phyloP scores from a whole-genome alignment of 257 asterid species.

The Plantago major region DNA sequence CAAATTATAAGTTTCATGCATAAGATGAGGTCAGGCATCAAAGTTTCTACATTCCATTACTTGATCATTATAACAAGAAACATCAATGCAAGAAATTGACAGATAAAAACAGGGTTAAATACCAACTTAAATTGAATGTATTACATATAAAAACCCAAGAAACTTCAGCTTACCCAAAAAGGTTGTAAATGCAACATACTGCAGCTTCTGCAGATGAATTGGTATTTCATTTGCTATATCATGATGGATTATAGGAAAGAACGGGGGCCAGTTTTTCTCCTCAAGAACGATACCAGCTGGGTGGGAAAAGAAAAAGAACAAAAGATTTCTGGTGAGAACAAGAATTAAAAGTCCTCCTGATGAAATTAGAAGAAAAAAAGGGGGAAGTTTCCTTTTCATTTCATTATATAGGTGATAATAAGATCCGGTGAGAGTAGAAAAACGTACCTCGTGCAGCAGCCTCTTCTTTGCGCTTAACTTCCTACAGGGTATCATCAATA shows the following conservation, averaged over 20 bases:
- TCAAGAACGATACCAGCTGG: constrained; percentile 64
- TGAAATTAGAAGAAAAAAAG: neutral
- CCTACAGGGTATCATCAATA: constrained; percentile 41
- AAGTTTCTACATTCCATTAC: neutral
- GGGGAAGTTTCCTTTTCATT: neutral
- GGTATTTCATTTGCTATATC: constrained; percentile 25
- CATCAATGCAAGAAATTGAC: too few relatives aligned
- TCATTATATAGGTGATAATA: neutral
- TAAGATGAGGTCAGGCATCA: constrained; percentile 3
- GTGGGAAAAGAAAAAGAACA: constrained; percentile 25
- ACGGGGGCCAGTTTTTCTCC: constrained; percentile 23
- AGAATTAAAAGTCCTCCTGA: neutral
- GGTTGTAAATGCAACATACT: constrained; percentile 27
- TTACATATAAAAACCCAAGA: neutral
- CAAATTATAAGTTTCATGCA: neutral
- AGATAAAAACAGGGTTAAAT: neutral
- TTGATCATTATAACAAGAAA: neutral
- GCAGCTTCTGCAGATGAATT: constrained; percentile 25
- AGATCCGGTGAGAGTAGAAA: constrained; percentile 12
- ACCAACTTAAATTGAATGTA: neutral
- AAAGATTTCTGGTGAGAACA: neutral
- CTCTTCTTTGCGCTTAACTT: constrained; percentile 68
- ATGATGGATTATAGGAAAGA: constrained; percentile 24
- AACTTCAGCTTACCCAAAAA: constrained; percentile 14
- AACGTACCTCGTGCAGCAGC: constrained; percentile 79